Evolutionary conservation across 768 basidiomycete species (phyloP), one percentile per base, ranked within the genome.

Genomic region (Baorangia bicolor): DNA sequence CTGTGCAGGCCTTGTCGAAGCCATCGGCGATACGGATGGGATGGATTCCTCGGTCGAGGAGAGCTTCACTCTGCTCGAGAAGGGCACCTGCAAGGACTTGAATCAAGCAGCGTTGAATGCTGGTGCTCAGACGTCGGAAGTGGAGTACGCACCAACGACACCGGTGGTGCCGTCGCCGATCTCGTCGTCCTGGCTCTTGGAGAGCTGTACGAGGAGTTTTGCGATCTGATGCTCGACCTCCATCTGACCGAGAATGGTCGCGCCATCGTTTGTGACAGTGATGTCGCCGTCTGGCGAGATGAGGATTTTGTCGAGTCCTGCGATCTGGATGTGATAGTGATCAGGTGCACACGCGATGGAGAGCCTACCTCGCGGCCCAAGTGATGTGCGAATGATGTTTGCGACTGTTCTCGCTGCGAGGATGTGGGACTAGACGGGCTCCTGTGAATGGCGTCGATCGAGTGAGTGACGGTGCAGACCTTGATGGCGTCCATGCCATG

Each of bases 151-250:
- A 96, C 95, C 95, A 60, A 98, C 97, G 56, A 99, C 97, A 72
- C 97, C 97, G 28, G 97, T 98, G 7, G 97, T 98, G 56, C 97
- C 97, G 75, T 99, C 97, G 25, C 97, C 97, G 70, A 99, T 96
- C 78, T 99, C 97, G 72, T 99, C 97, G 72, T 99, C 97, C 77
- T 99, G 97, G 70, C 91, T 94, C 78, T 95, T 96, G 18, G 93
- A 95, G 39, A 98, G 80, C 68, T 98, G 91, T 2, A 99, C 97
- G 33, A 99, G 83, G 42, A 99, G 83, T 75, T 97, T 99, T 56
- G 97, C 97, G 67, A 99, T 96, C 77, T 96, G 96, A 70, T 99
- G 96, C 67, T 98, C 96, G 49, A 98, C 95, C 73, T 97, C 93
- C 94, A 99, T 98, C 78, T 98, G 96, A 23, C 94, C 85, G 53